Evolutionary conservation across 352 stramenopile species (phyloP).

Genomic region (Globisporangium parvum): DNA sequence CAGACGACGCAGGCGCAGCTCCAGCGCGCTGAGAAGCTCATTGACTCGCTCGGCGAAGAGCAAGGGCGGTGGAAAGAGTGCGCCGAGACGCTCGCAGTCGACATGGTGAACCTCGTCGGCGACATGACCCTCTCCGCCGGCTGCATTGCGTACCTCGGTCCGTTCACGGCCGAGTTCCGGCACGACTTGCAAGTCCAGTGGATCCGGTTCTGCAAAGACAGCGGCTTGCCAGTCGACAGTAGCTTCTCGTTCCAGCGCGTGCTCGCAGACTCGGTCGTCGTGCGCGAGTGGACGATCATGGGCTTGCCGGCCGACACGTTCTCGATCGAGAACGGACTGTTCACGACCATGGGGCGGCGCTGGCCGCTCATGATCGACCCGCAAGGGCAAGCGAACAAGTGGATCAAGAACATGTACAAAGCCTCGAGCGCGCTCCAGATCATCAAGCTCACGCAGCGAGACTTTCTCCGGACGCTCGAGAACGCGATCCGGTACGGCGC

Average conservation of each 20-base stretch:
- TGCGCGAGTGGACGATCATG: slow-evolving; percentile 92
- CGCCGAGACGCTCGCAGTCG: slow-evolving; percentile 56
- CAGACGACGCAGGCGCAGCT: slow-evolving; percentile 86
- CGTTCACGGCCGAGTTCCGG: slow-evolving; percentile 86
- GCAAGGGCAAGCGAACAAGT: slow-evolving; percentile 92
- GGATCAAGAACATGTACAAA: slow-evolving; percentile 93
- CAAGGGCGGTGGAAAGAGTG: slow-evolving; percentile 88
- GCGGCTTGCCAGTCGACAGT: slow-evolving; percentile 77
- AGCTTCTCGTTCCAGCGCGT: slow-evolving; percentile 84
- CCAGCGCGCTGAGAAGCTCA: slow-evolving; percentile 84
- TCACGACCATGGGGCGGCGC: slow-evolving; percentile 85
- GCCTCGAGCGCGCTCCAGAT: slow-evolving; percentile 71
- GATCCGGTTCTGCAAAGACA: slow-evolving; percentile 75
- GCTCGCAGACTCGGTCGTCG: slow-evolving; percentile 76
- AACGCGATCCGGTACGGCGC: slow-evolving; percentile 90
- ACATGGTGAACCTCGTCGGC: slow-evolving; percentile 90
- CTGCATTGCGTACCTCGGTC: slow-evolving; percentile 90
- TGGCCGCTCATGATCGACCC: slow-evolving; percentile 95
- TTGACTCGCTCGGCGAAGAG: slow-evolving; percentile 87
- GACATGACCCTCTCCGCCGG: slow-evolving; percentile 91
- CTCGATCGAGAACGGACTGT: slow-evolving; percentile 91
- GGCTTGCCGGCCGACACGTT: slow-evolving; percentile 90
- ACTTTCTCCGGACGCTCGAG: slow-evolving; percentile 90
- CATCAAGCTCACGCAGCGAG: slow-evolving; percentile 91
- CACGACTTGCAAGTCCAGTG: slow-evolving; percentile 82